Percentiles rank a stretch among this genome's conserved stretches.
phyloP scores from a whole-genome alignment of 441 rosid genomes.

The Iberis amara region DNA sequence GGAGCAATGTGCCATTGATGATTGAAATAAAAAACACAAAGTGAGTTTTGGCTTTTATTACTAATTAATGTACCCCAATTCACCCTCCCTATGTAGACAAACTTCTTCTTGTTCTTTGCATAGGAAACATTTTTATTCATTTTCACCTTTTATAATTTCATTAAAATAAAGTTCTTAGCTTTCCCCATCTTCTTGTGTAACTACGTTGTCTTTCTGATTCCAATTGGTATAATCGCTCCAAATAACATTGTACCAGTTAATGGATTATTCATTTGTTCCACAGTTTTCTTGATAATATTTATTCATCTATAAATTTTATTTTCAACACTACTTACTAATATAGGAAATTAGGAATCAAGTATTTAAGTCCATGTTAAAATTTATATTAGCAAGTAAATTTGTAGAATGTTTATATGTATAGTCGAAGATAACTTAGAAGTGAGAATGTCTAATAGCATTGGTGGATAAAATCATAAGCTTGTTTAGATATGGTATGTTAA shows the following conservation, averaged over 20 bases:
- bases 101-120: slow-evolving; percentile 44
- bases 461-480: neutral
- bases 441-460: neutral
- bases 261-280: neutral
- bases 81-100: slow-evolving; percentile 49
- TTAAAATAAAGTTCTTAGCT: slow-evolving; percentile 1
- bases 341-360: too few relatives aligned
- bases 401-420: neutral
- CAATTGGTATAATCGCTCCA: slow-evolving; percentile 18
- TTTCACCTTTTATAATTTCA: slow-evolving; percentile 21
- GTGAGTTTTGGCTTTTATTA: slow-evolving; percentile 49
- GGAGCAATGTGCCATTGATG: slow-evolving; percentile 56
- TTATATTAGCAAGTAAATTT: neutral
- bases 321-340: neutral
- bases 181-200: slow-evolving; percentile 30
- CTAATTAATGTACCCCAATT: slow-evolving; percentile 49
- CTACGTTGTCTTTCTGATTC: slow-evolving; percentile 18
- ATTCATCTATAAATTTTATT: neutral
- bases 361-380: too few relatives aligned
- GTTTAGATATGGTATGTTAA: neutral
- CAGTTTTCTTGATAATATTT: neutral
- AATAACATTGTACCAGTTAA: neutral
- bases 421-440: neutral
- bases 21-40: slow-evolving; percentile 45
- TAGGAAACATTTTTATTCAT: slow-evolving; percentile 56